A percentile compares a stretch with the other conserved stretches of the same genome.
These are phyloP conservation scores for Boletus barrowsii DNA, from an alignment of 768 basidiomycete genomes.

Conservation along the genomic window DNA sequence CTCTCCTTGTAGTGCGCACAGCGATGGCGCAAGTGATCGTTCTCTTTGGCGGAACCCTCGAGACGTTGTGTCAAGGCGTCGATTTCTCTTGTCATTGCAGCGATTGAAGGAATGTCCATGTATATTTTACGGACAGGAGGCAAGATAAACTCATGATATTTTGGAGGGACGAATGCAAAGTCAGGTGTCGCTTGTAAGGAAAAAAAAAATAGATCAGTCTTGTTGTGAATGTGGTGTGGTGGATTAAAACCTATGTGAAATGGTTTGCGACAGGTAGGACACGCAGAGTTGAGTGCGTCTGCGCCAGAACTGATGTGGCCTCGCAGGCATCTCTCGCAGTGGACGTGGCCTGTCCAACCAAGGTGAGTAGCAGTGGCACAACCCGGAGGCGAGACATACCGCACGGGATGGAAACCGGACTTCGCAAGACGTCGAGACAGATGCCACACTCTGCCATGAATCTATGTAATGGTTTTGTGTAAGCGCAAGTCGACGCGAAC, in stretches of 20 bases:
- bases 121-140: conserved; percentile 58
- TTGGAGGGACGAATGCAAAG: conserved; percentile 47
- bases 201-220: background rate
- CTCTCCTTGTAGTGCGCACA: conserved; percentile 41
- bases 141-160: conserved; percentile 55
- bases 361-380: conserved; percentile 4
- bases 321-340: conserved; percentile 60
- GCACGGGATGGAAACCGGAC: conserved; percentile 60
- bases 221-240: background rate
- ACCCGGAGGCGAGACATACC: conserved; percentile 38
- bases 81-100: conserved; percentile 31
- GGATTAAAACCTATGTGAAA: conserved; percentile 52
- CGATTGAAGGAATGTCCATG: conserved; percentile 39
- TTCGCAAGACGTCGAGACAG: conserved; percentile 53
- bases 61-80: conserved; percentile 38
- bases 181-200: conserved; percentile 43
- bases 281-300: conserved; percentile 43
- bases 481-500: background rate
- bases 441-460: conserved; percentile 57
- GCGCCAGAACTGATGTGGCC: conserved; percentile 27
- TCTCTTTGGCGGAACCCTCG: conserved; percentile 37
- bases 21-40: conserved; percentile 41
- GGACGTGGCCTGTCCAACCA: conserved; percentile 52
- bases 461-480: no score
- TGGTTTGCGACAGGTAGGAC: conserved; percentile 54